Base-by-base conservation (phyloP, 2,329 filamentous ascomycete species). In the Colletotrichum sidae region DNA sequence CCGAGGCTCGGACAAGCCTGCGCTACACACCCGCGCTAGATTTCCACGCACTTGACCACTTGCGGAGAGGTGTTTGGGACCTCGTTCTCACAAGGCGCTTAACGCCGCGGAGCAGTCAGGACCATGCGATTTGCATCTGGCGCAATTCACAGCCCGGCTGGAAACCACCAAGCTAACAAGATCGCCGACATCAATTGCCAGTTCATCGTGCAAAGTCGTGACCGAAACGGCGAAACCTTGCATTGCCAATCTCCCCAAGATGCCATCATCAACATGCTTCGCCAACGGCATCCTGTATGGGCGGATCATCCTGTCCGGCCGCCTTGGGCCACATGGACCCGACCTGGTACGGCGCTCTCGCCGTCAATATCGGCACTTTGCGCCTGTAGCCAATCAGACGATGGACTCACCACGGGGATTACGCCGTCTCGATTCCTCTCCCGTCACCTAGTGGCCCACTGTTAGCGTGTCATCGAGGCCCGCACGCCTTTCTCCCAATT, bases 351-450 rank as follows among this genome's bases (percentile, higher is more conserved):
- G 25, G 25, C 25, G 25, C 25, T 25, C 25, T 25, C 25, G 51
- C 62, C 61, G 62, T 55, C 57, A 45, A 41, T 45, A 12, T 39
- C 52, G 62, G 62, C 45, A 61, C 41, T 56, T 47, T 15, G 51
- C 39, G 46, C 25, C 37, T n/a, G 13, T 52, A 51, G 15, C 62
- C 62, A 65, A 65, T 65, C 52, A 56, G 33, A 37, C 9, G 9
- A 12, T 25, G 10, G 25, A 39, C 15, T 1, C 4, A 45, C 41
- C 51, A 12, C 62, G 62, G 62, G 37, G 62, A 56, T 62, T 62
- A 47, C 46, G 39, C 62, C 62, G 62, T 25, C 58, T 41, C 39
- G 55, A 17, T 44, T 39, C 37, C 42, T 33, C 47, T 53, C 52
- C 62, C 52, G 34, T 47, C 44, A 35, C 15, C 13, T 13, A 17